Evolutionary conservation across 1,284 basidiomycete genomes (phyloP), one percentile per base, ranked within the genome.

Genomic region (Apiotrichum siamense): DNA sequence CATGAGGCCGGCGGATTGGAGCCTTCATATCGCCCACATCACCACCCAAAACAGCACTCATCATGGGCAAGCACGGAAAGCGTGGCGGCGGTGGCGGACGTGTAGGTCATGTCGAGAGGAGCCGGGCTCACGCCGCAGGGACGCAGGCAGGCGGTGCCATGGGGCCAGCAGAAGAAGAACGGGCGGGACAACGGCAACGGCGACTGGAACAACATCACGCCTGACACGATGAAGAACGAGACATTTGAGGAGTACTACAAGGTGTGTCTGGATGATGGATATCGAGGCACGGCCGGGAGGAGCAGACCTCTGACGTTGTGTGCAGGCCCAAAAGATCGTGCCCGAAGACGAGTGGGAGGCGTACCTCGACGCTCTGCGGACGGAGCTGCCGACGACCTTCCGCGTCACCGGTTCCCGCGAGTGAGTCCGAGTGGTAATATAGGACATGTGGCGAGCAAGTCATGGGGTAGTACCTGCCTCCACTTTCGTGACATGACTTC

Each of bases 381-480:
- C 78, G 27, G 87, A 88, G 32, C 76, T 98, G 29, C 96, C 96
- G 1, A 94, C 90, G 1, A 97, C 94, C 0, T 98, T 98, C 74
- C 81, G 96, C 38, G 85, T 99, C 21, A 87, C 92, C 0, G 88
- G 89, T 1, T 88, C 84, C 59, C 79, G 89, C 69, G 81, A 86
- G 89, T 92, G 68, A 65, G 84, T 79, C 43, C 46, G 9, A 36
- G 15, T 12, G 33, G 9, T n/a, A n/a, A 13, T 17, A 35, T 35
- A 49, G 41, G 50, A 44, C 41, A 35, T 21, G 32, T 23, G 41
- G 38, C 33, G 42, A 7, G 21, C 47, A 10, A 31, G 29, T 31
- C 29, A 31, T 31, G 29, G 29, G 12, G 29, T n/a, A n/a, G n/a
- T n/a, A n/a, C n/a, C n/a, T n/a, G n/a, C n/a, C n/a, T n/a, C n/a